These are phyloP conservation scores for Batkoa obscura DNA, from an alignment of 371 early-diverging fungal species.

Conservation along the genomic window DNA sequence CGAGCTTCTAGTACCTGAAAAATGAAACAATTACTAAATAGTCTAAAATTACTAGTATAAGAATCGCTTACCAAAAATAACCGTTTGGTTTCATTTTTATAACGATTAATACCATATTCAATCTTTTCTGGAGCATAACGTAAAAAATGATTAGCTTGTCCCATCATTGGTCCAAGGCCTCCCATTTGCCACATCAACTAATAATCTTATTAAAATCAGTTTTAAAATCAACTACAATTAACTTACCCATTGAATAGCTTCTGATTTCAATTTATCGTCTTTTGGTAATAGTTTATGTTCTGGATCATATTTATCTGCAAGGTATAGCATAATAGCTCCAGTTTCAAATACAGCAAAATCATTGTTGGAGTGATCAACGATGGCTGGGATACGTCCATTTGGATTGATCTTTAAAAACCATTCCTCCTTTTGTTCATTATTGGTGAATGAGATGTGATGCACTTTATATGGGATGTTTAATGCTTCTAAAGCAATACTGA, in stretches of 20 bases:
- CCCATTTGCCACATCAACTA: constrained; percentile 26
- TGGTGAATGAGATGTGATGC: constrained; percentile 13
- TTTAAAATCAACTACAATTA: background rate
- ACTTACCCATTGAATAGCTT: constrained; percentile 18
- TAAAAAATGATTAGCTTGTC: constrained; percentile 22
- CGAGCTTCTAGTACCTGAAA: constrained; percentile 7
- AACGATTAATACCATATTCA: constrained; percentile 23
- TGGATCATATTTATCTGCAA: constrained; percentile 26
- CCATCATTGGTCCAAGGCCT: constrained; percentile 13
- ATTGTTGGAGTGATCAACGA: constrained; percentile 17
- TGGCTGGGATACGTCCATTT: constrained; percentile 22
- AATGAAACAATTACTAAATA: background rate
- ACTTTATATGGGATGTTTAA: constrained; percentile 17
- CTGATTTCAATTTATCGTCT: constrained; percentile 17
- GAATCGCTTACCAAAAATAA: constrained; percentile 14
- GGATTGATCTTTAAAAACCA: constrained; percentile 33
- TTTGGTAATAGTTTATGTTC: constrained; percentile 17
- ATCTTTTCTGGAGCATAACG: constrained; percentile 22
- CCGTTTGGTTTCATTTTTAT: constrained; percentile 19
- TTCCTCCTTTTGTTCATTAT: constrained; percentile 23
- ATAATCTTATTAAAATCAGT: background rate
- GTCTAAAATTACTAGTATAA: background rate
- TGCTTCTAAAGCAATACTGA: constrained; percentile 19
- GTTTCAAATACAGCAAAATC: constrained; percentile 27
- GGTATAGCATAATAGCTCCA: constrained; percentile 29